Conservation (phyloP, 179 eudicot species). For the Beta macrorhiza region DNA sequence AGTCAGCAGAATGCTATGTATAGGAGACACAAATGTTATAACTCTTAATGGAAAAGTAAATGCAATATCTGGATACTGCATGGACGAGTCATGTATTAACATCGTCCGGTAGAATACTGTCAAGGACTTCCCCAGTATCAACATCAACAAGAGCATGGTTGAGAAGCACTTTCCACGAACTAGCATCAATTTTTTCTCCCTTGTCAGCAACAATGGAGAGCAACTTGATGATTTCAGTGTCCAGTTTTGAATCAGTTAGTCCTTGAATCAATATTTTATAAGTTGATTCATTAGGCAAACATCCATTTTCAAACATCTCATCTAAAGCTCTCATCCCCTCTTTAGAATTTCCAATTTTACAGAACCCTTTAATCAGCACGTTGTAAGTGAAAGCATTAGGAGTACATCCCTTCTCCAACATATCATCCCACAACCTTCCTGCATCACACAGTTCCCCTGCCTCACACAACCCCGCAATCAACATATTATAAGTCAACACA, state of each 20-base stretch:
- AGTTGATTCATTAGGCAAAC: constrained; percentile 62
- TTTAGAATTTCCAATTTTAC: constrained; percentile 61
- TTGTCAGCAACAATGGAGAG: constrained; percentile 36
- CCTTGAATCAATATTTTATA: constrained; percentile 57
- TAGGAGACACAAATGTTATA: too few relatives aligned
- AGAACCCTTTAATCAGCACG: constrained; percentile 73
- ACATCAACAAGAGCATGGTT: constrained; percentile 34
- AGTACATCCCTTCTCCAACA: constrained; percentile 66
- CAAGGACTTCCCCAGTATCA: constrained; percentile 29
- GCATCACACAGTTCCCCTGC: constrained; percentile 75
- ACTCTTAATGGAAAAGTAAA: too few relatives aligned
- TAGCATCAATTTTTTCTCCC: constrained; percentile 40
- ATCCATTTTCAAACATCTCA: constrained; percentile 66
- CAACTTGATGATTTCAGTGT: constrained; percentile 41
- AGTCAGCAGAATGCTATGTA: not conserved
- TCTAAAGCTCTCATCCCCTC: constrained; percentile 68
- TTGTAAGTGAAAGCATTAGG: constrained; percentile 76
- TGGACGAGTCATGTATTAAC: not conserved
- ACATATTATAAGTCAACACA: constrained; percentile 65
- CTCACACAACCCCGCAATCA: constrained; percentile 82
- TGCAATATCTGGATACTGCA: not conserved
- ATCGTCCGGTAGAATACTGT: constrained; percentile 25
- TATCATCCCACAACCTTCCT: constrained; percentile 77
- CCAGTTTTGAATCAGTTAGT: constrained; percentile 43
- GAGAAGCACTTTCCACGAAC: constrained; percentile 50